Evolutionary conservation across 2,329 filamentous ascomycete genomes (phyloP), one percentile per base, ranked within the genome.

Genomic region (Fusarium citri): DNA sequence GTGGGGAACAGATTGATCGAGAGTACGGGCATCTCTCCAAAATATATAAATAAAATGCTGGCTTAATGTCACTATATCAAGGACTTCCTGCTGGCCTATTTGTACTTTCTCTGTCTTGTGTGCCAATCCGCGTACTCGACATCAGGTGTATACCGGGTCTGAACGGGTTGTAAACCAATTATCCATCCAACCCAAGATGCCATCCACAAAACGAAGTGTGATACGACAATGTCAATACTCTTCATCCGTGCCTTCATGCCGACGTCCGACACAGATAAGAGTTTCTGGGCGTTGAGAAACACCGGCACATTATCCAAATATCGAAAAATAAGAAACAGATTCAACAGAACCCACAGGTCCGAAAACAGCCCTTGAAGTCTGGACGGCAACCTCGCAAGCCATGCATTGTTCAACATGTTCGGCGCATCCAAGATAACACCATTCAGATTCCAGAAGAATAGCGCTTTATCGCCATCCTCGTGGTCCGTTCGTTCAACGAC

Each of bases 381-480:
- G 2, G 49, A 26, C 0, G 74, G 73, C 3, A 66, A 46, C 2
- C 53, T 55, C 0, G 63, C 16, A 0, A 69, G 1, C 2, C 49
- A 50, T 2, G 55, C 31, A 2, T 46, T 57, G 6, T 5, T 37
- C 3, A 73, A 5, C 4, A 71, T 23, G 18, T 46, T 61, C 1
- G 69, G 67, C 1, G 73, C 66, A 12, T 74, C 47, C 22, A 84
- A 69, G 16, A 83, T 76, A 5, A 83, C 73, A 0, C 80, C 80
- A 43, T 86, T 85, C 26, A 86, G 59, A 53, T 85, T 85, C 77
- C 83, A 81, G 66, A 86, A 86, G 73, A 86, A 86, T 0, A 84
- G 63, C 4, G 81, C 77, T 71, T 86, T 86, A 14, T 77, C 70
- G 0, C 82, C 79, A 55, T 86, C 84, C 8, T 59, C 73, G 0